Conservation (phyloP, 2,329 filamentous ascomycete genomes). For the Penicillium sp. region DNA sequence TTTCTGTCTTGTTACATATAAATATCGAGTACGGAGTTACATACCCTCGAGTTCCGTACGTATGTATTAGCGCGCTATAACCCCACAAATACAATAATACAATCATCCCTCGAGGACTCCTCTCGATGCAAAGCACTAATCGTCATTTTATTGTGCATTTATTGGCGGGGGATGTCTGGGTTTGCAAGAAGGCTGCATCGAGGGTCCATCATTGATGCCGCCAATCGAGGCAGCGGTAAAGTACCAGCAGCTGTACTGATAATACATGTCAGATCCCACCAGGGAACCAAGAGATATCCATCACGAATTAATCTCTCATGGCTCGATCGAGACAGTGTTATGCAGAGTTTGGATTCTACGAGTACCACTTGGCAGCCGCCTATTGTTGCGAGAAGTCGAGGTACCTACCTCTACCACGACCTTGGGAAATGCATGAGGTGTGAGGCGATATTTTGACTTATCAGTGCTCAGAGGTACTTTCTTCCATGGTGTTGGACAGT, state of each 20-base stretch:
- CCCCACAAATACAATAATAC: constrained; percentile 4
- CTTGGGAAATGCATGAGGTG: not conserved
- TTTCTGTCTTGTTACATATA: not conserved
- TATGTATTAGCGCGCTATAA: not conserved
- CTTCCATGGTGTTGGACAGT: not conserved
- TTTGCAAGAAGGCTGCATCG: constrained; percentile 9
- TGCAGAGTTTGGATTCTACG: not conserved
- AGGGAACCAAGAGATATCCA: not conserved
- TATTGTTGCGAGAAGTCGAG: not conserved
- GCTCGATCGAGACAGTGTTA: not conserved
- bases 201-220: not conserved
- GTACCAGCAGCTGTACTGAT: not conserved
- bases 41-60: not conserved
- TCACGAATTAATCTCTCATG: not conserved
- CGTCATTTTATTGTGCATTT: constrained; percentile 8
- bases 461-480: not conserved
- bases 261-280: not conserved
- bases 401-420: not conserved
- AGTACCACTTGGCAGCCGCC: not conserved
- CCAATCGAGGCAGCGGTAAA: not conserved
- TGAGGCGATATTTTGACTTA: not conserved
- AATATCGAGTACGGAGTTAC: not conserved
- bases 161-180: constrained; percentile 10
- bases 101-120: constrained; percentile 3
- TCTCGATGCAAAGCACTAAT: not conserved